Evolutionary conservation across 768 basidiomycete species (phyloP), one percentile per base, ranked within the genome.

Genomic region (Hypholoma sublateritium): DNA sequence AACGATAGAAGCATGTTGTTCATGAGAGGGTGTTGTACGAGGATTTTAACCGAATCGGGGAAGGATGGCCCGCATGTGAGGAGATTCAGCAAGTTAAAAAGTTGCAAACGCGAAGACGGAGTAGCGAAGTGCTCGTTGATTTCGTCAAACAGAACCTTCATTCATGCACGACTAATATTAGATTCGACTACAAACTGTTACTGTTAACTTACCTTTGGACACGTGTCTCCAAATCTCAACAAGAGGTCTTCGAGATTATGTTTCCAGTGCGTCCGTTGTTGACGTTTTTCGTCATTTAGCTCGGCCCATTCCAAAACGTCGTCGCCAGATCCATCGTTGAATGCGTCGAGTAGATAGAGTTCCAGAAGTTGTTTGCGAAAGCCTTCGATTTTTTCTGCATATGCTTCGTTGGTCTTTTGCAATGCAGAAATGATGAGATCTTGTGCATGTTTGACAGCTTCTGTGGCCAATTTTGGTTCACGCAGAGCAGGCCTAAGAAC

Each of bases 291-390:
- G 59, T 79, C 76, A 64, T 86, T 82, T 53, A 91, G 71, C 42
- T 79, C 82, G 13, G 86, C 85, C 84, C 87, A 88, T 63, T 93
- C 91, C 35, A 93, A 66, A 28, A 85, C 78, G 66, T 93, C 91
- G 43, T 83, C 79, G 2, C 83, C 84, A 3, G 89, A 91, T 19
- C 80, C 81, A 65, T 91, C 90, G 65, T 89, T 88, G 67, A 81
- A 85, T 34, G 86, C 87, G 66, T 92, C 89, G 52, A 91, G 74
- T 16, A 94, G 77, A 66, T 91, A 92, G 16, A 90, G 76, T 56
- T 92, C 88, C 65, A 93, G 70, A 34, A 94, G 70, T 25, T 82
- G 80, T 50, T 85, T 76, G 56, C 89, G 78, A 66, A 93, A 93
- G 51, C 85, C 84, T 24, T 74, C 72, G 16, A 87, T 77, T 70